A percentile compares a stretch with the other conserved stretches of the same genome.
phyloP scores from a whole-genome alignment of 2,329 filamentous ascomycete species.

The Canariomyces notabilis region DNA sequence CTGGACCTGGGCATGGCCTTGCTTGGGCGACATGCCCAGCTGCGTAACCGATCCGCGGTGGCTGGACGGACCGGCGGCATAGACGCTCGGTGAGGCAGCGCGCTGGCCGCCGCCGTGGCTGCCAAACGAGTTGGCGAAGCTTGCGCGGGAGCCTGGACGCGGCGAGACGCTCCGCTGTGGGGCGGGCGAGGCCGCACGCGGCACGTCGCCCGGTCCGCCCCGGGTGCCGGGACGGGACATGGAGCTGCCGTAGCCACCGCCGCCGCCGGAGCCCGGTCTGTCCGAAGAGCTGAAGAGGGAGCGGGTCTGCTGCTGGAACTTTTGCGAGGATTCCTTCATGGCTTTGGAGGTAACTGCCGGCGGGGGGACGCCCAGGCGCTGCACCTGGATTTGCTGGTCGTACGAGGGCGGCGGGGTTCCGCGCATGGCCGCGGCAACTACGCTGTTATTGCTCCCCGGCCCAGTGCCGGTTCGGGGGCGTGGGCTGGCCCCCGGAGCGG shows the following conservation, averaged over 20 bases:
- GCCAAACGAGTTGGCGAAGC: neutral
- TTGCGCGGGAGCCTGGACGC: conserved; percentile 41
- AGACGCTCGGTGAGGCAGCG: conserved; percentile 53
- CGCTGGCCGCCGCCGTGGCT: neutral
- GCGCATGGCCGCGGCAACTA: conserved; percentile 53
- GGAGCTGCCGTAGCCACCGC: conserved; percentile 21
- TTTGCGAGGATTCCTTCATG: conserved; percentile 92
- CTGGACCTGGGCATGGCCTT: no score
- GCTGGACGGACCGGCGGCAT: conserved; percentile 42
- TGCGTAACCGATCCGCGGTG: conserved; percentile 29
- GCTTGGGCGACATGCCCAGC: conserved; percentile 6
- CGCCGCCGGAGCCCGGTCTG: conserved; percentile 34
- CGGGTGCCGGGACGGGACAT: conserved; percentile 55
- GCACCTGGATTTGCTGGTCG: conserved; percentile 66
- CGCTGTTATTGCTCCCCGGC: conserved; percentile 33
- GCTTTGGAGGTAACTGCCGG: conserved; percentile 88
- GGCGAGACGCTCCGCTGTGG: conserved; percentile 61
- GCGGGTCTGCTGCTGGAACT: conserved; percentile 77
- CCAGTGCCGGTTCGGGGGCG: conserved; percentile 38
- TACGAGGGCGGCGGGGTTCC: conserved; percentile 86
- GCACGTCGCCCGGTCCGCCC: conserved; percentile 52
- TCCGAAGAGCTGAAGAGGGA: conserved; percentile 60
- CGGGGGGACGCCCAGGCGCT: conserved; percentile 79
- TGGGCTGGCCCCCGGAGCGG: conserved; percentile 40
- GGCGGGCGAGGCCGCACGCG: conserved; percentile 61